Conservation (phyloP, 2,329 filamentous ascomycete species). For the Domatiomyces globalis region DNA sequence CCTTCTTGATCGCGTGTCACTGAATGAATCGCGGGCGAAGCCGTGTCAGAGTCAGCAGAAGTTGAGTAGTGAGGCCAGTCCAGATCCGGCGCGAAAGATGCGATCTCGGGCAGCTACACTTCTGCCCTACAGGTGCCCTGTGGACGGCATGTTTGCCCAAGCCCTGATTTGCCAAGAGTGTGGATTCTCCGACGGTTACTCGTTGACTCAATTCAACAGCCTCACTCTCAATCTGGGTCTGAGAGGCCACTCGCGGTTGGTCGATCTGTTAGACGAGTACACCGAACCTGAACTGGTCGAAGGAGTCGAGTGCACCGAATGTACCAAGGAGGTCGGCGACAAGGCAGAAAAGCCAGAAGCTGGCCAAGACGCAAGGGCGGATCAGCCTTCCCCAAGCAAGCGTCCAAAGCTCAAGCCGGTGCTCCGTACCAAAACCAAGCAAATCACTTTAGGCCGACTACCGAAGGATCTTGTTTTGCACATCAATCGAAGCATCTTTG, state of each 20-base stretch:
- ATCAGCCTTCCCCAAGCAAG: conserved; percentile 10
- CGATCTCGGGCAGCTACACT: not conserved
- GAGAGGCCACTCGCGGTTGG: conserved; percentile 53
- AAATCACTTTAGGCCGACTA: conserved; percentile 69
- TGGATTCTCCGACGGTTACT: conserved; percentile 74
- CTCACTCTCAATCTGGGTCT: conserved; percentile 69
- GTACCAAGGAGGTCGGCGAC: conserved; percentile 40
- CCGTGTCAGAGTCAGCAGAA: not conserved
- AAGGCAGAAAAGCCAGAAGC: not conserved
- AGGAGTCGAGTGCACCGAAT: conserved; percentile 82
- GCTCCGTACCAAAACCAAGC: conserved; percentile 72
- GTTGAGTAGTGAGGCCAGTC: not conserved
- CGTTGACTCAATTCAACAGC: conserved; percentile 86
- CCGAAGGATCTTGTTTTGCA: conserved; percentile 73
- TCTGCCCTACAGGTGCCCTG: conserved; percentile 43
- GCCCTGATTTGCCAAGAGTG: conserved; percentile 76
- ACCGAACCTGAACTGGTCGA: conserved; percentile 73
- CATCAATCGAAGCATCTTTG: conserved; percentile 82
- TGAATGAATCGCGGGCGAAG: not conserved
- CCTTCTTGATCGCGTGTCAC: not conserved
- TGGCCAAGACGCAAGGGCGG: conserved; percentile 19
- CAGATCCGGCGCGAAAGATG: not conserved
- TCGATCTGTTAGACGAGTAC: conserved; percentile 70
- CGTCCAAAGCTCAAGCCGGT: conserved; percentile 50
- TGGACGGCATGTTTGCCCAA: conserved; percentile 79